Base-by-base conservation (phyloP, 345 rosid species). In the Excoecaria cochinchinensis region DNA sequence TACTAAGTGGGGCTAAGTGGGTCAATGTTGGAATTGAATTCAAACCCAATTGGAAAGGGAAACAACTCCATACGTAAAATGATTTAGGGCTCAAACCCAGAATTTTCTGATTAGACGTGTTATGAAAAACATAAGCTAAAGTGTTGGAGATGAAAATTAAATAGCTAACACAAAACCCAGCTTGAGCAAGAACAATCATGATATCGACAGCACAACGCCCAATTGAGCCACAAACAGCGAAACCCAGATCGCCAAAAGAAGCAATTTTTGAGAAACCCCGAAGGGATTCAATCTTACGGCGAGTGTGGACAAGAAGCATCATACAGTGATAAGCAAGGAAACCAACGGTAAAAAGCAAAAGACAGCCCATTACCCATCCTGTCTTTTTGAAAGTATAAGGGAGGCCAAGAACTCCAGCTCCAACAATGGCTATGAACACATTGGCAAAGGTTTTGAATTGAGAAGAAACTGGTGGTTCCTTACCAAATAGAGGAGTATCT, bases 1-100 rank as follows among this genome's bases (percentile, higher is more conserved):
- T 92, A 81, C 98, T 94, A 47, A 92, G 79, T 8, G 98, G 98
- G 14, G 98, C 98, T 79, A 94, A 78, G 83, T 89, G 93, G 72
- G 98, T 94, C 72, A 94, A 83, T 2, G 91, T 90, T 67, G 90
- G 80, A 36, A 94, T 84, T 3, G 97, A 94, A 85, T 89, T 94
- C 66, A 92, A 61, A 22, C 93, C 98, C 46, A 94, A 83, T 55
- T 94, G 97, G 67, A 94, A 90, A 2, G 98, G 98, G 44, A 94
- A 87, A 74, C 92, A 90, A 50, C 83, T 86, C 98, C 97, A 92
- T 40, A 92, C 78, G 74, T 79, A 90, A 67, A 88, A 79, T 67
- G 82, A 75, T 78, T 92, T 94, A 0, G 89, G 84, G 22, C 64
- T 66, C 15, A 88, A 70, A 3, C 96, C 96, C 6, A 86, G 78